Base-by-base conservation (phyloP, 345 rosid genomes). In the Capsella bursapastoris region DNA sequence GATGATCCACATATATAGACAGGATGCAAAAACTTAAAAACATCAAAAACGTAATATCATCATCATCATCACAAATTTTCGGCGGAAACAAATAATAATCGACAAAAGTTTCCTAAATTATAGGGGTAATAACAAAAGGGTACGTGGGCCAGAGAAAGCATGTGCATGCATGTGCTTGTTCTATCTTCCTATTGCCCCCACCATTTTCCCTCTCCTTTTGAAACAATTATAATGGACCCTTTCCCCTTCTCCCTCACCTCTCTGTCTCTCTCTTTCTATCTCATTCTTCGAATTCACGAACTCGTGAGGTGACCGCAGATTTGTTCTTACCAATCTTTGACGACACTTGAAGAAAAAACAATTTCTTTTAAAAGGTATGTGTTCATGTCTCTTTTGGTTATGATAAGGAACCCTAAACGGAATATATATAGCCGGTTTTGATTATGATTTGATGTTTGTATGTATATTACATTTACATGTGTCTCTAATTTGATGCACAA, bases 131-230 rank as follows among this genome's bases (percentile, higher is more conserved):
- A 22, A 70, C 25, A 66, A 58, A 68, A 57, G 57, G 15, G 66
- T 10, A 47, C 27, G 57, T 70, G 80, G 80, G 75, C 40, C 80
- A 76, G 56, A 56, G 22, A 37, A 37, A 76, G 75, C 80, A 76
- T 76, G 80, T 76, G 80, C 75, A 69, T 76, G 80, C 80, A 76
- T 76, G 80, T 76, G 80, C 80, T 76, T 61, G 64, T 59, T 56
- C 63, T 56, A 79, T 53, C 50, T 22, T 75, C 70, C 38, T 27
- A 27, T 52, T 40, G 76, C 57, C 77, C 70, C 73, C 76, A 74
- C 77, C 78, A 62, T 70, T 79, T 66, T 57, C 67, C 80, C 69
- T 64, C 60, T 60, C 67, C 57, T 64, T 72, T 77, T 48, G 56
- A 60, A 27, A 59, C 72, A 59, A 72, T 59, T 68, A 72, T 44